Base-by-base conservation (phyloP, 495 filamentous ascomycete genomes). In the Schizothecium vesticola region DNA sequence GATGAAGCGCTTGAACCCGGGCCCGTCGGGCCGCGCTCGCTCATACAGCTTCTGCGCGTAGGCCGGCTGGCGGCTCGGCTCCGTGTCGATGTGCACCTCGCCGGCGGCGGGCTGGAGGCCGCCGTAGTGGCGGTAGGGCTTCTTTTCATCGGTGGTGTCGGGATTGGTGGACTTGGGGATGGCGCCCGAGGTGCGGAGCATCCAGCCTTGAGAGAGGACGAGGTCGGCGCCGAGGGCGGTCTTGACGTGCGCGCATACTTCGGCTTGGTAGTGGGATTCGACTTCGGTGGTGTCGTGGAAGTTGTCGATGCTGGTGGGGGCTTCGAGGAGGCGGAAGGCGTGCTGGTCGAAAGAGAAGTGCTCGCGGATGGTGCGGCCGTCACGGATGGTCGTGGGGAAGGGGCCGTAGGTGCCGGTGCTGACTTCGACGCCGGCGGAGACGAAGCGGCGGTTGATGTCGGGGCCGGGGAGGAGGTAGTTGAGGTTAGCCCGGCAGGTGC, bases 391-490 rank as follows among this genome's bases (percentile, higher is more conserved):
- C 7, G 55, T 67, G 22, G 65, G 56, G 33, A 60, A 67, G 4
- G 69, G 69, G 13, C 69, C 69, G 56, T 70, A 67, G 16, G 31
- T 25, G 55, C 69, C 69, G 0, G 69, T 70, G 61, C 65, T 70
- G 59, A 64, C 60, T 29, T 70, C 69, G 23, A 70, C 65, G 57
- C 69, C 69, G 24, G 61, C 33, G 0, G 65, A 67, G 28, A 70
- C 69, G 60, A 70, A 70, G 60, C 65, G 65, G 3, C 69, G 69
- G 65, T 70, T 70, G 60, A 70, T 70, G 36, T 29, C 23, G 12
- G 69, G 64, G 28, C 69, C 69, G 55, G 65, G 69, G 23, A 70
- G 69, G 19, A 70, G 61, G 57, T 70, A 70, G 65, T 70, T 70
- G 21, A 70, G 65, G 64, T 64, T 67, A 33, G 65, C 56, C n/a